Conservation (phyloP, 306 rosid genomes). For the Cercis canadensis region DNA sequence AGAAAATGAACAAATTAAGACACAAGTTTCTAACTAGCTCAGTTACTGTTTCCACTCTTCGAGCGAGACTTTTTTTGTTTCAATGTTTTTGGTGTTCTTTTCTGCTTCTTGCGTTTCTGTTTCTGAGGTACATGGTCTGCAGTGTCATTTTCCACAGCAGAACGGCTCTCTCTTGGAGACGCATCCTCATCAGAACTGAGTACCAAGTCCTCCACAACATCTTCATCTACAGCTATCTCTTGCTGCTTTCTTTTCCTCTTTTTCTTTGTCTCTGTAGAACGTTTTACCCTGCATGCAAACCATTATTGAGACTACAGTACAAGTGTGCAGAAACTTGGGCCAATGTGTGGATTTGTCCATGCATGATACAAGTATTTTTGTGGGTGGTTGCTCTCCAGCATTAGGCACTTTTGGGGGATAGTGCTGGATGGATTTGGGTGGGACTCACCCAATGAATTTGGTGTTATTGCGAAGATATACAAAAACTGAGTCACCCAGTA, state of each 20-base stretch:
- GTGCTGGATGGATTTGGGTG: too few relatives aligned
- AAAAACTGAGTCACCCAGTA: too few relatives aligned
- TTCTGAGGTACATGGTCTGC: constrained; percentile 40
- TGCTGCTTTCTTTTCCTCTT: constrained; percentile 52
- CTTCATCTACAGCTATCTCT: constrained; percentile 66
- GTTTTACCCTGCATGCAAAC: constrained; percentile 52
- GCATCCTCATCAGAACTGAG: constrained; percentile 88
- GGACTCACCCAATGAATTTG: too few relatives aligned
- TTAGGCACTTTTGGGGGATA: too few relatives aligned
- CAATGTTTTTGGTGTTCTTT: constrained; percentile 33
- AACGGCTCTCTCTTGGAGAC: constrained; percentile 34
- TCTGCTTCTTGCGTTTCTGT: constrained; percentile 50
- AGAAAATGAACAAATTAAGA: constrained; percentile 9
- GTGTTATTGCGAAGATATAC: too few relatives aligned
- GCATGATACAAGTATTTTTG: neutral
- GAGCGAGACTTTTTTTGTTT: constrained; percentile 45
- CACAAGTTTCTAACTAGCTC: constrained; percentile 20
- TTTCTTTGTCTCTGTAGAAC: constrained; percentile 51
- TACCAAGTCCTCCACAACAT: constrained; percentile 85
- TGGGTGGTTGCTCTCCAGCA: neutral
- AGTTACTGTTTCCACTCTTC: constrained; percentile 49
- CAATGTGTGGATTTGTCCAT: constrained; percentile 15
- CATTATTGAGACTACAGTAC: constrained; percentile 22
- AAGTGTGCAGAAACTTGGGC: constrained; percentile 14
- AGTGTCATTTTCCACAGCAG: constrained; percentile 46